phyloP scores from a whole-genome alignment of 2,329 filamentous ascomycete genomes.

The Exophiala aquamarina region DNA sequence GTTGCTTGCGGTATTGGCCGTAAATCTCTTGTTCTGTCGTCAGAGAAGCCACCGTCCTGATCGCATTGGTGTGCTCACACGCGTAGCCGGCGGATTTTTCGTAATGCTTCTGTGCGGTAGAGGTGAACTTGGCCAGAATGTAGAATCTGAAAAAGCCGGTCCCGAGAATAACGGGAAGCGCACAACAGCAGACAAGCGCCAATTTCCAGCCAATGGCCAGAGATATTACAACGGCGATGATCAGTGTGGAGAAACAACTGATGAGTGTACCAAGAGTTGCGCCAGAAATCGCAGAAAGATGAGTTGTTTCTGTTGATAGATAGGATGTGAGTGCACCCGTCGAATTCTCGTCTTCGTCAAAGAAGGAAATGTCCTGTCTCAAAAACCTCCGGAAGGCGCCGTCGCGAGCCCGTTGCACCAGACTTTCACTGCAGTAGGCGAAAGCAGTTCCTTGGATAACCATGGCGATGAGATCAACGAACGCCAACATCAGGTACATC shows the following conservation, averaged over 20 bases:
- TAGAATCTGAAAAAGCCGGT: conserved; percentile 89
- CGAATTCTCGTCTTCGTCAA: conserved; percentile 85
- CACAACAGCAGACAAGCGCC: conserved; percentile 76
- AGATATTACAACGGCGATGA: conserved; percentile 69
- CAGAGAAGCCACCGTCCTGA: conserved; percentile 87
- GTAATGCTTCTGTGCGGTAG: conserved; percentile 76
- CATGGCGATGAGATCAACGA: conserved; percentile 71
- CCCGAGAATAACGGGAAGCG: conserved; percentile 72
- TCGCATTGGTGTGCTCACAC: conserved; percentile 89
- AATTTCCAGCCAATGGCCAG: conserved; percentile 86
- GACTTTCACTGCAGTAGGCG: conserved; percentile 79
- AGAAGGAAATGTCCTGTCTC: conserved; percentile 89
- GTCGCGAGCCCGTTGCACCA: conserved; percentile 81
- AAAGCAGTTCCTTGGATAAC: conserved; percentile 70
- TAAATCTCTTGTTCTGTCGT: conserved; percentile 84
- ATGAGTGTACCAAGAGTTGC: conserved; percentile 83
- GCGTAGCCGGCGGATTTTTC: conserved; percentile 80
- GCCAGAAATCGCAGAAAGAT: conserved; percentile 83
- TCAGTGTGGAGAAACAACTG: conserved; percentile 74
- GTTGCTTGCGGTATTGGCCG: conserved; percentile 65
- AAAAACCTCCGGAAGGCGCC: conserved; percentile 82
- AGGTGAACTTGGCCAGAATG: conserved; percentile 76
- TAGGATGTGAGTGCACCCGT: conserved; percentile 86
- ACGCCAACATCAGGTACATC: conserved; percentile 84
- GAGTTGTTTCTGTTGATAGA: conserved; percentile 84